Evolutionary conservation across 1,284 basidiomycete species (phyloP), one percentile per base, ranked within the genome.

Genomic region (Moesziomyces sp.): DNA sequence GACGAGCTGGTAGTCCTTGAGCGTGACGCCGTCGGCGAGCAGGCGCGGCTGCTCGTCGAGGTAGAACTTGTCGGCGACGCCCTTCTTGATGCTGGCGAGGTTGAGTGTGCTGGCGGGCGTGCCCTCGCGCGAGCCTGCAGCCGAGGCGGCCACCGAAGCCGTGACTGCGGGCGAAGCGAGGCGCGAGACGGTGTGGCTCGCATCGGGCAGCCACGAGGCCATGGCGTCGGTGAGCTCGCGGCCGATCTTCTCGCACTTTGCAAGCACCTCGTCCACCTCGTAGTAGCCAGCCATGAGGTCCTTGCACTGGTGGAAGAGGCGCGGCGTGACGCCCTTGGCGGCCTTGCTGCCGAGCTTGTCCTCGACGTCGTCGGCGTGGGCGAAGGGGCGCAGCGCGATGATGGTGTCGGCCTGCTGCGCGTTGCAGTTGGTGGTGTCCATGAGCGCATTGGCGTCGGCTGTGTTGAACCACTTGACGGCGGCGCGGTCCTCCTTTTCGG

Each of bases 1-100:
- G 57, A 97, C 88, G 61, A 98, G 87, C 85, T 99, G 96, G 84
- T 99, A 99, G 78, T 97, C 94, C 86, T 99, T 99, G 76, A 99
- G 87, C 77, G 87, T 88, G 67, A 97, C 90, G 48, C 87, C 89
- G 26, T 89, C 86, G 40, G 90, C 88, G 14, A 99, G 86, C 42
- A 89, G 84, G 8, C 87, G 85, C 0, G 97, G 96, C 79, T 97
- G 94, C 40, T 86, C 86, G 44, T 89, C 87, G 75, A 98, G 88
- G 78, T 87, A 88, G 51, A 69, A 75, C 50, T 79, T 75, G 69
- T 82, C 77, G 56, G 62, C 55, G 18, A 54, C 70, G 42, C 71
- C 70, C 43, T 70, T 73, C 51, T 73, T 66, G 49, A 78, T 64
- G 21, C 58, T 68, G 45, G 77, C 66, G 14, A 78, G 46, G 52